These are phyloP conservation scores for Boletus semigastroideus DNA, from an alignment of 1,284 basidiomycete species.

Conservation along the genomic window DNA sequence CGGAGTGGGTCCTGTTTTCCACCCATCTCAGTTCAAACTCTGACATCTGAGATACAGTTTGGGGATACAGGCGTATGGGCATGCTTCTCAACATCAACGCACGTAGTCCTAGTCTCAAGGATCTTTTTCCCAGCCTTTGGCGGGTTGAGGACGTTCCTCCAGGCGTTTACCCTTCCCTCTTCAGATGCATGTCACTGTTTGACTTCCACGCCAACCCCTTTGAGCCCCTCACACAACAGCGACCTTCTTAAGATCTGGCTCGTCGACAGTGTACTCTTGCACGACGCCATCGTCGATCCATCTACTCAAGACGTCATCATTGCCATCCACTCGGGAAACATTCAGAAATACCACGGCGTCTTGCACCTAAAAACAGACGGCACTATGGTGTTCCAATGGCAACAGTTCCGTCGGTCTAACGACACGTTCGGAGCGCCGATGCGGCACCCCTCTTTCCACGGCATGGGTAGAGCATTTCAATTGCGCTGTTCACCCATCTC, in stretches of 20 bases:
- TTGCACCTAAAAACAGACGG: no score
- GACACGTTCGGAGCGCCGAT: no score
- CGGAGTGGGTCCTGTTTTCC: no score
- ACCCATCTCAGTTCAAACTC: no score
- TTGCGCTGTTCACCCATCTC: no score
- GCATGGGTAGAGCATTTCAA: no score
- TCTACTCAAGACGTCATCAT: background rate
- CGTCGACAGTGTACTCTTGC: background rate
- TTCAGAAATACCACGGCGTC: no score
- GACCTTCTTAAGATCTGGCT: background rate
- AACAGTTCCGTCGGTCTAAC: no score
- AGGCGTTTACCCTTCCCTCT: background rate
- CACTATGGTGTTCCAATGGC: no score
- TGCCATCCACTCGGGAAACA: background rate
- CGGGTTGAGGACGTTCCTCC: background rate
- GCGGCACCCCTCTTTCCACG: no score
- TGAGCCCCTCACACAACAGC: background rate
- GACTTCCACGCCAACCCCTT: background rate
- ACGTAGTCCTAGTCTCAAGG: background rate
- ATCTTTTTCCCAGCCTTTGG: background rate
- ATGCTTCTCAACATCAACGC: background rate
- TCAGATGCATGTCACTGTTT: background rate
- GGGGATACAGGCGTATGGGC: background rate
- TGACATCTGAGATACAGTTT: no score
- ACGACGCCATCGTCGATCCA: background rate